Evolutionary conservation across 768 basidiomycete genomes (phyloP).

Genomic region (Amanita phalloides): DNA sequence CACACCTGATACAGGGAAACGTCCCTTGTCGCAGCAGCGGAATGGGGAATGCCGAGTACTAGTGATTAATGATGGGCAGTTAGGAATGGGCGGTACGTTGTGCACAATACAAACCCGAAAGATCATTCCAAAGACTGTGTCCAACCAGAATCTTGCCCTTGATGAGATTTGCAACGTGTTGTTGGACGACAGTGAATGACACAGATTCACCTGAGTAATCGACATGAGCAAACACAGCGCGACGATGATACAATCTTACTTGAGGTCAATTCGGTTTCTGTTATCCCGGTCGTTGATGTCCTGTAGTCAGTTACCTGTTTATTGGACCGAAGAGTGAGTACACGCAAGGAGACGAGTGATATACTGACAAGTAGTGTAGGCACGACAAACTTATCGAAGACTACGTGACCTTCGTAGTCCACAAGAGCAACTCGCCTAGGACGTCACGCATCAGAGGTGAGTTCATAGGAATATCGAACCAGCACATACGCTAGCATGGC

Average conservation of each 20-base stretch:
- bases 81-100: neutral
- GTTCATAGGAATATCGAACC: neutral
- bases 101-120: conserved; percentile 46
- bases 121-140: conserved; percentile 72
- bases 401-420: conserved; percentile 42
- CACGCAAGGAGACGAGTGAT: neutral
- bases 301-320: conserved; percentile 63
- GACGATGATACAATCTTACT: conserved; percentile 17
- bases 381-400: conserved; percentile 56
- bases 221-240: conserved; percentile 1
- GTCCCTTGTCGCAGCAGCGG: conserved; percentile 69
- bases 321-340: neutral
- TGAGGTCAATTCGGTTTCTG: conserved; percentile 26
- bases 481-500: conserved; percentile 68
- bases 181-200: conserved; percentile 56
- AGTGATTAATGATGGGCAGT: conserved; percentile 7
- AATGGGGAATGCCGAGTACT: conserved; percentile 78
- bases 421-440: conserved; percentile 38
- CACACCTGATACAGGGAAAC: conserved; percentile 61
- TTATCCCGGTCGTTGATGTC: conserved; percentile 49
- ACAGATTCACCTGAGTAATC: conserved; percentile 33
- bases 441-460: neutral
- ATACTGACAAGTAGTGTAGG: conserved; percentile 41
- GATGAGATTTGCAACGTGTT: conserved; percentile 51
- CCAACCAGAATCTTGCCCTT: conserved; percentile 67